These are phyloP conservation scores for Podaxis carcinomalis DNA, from an alignment of 768 basidiomycete species.

Conservation along the genomic window DNA sequence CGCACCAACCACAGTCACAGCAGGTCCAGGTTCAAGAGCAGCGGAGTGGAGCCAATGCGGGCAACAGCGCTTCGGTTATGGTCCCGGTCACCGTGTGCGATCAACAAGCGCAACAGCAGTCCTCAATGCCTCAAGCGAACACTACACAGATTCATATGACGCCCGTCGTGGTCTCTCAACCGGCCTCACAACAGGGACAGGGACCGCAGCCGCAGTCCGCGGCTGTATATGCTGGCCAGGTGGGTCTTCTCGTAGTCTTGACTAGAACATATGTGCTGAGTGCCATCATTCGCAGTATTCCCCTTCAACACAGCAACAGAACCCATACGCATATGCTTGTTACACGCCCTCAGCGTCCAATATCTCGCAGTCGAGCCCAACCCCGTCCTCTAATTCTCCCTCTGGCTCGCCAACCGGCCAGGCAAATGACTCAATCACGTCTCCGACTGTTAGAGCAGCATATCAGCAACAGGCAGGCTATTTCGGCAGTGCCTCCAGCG, in stretches of 20 bases:
- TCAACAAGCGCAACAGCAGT: constrained; percentile 11
- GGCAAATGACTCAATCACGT: not conserved
- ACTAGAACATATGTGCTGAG: not conserved
- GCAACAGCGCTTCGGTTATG: constrained; percentile 14
- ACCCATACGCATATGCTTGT: constrained; percentile 7
- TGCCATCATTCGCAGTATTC: not conserved
- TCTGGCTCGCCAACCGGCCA: not conserved
- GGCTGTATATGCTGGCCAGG: constrained; percentile 4
- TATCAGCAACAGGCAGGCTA: constrained; percentile 6
- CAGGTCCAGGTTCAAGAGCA: constrained; percentile 16
- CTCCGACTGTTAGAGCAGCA: not conserved
- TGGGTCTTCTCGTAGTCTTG: not conserved
- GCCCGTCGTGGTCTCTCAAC: not conserved
- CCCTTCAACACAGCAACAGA: constrained; percentile 1
- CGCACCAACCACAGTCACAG: constrained; percentile 18
- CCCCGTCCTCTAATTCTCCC: not conserved
- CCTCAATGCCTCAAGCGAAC: not conserved
- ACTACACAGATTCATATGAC: constrained; percentile 4
- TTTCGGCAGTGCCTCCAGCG: not conserved
- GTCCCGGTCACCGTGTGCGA: constrained; percentile 18
- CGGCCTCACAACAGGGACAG: constrained; percentile 3
- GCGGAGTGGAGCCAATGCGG: constrained; percentile 11
- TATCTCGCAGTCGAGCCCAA: not conserved
- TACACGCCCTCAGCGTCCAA: not conserved
- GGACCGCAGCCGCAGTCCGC: not conserved